Percentiles rank a stretch among this genome's conserved stretches.
Conservation (phyloP, 441 rosid species). For the Macaranga tanarius region DNA sequence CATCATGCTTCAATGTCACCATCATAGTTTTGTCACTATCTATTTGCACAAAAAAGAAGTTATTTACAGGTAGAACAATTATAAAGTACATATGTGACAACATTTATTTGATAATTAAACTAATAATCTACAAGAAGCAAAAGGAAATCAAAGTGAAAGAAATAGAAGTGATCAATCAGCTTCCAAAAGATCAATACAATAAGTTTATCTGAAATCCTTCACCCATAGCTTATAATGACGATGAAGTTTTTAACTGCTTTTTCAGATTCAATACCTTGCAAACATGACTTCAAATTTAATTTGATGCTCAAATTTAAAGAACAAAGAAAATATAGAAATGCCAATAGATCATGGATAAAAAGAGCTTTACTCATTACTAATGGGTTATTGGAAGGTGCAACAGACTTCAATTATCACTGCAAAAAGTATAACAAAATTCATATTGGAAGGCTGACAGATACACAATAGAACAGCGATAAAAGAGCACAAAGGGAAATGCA, state of each 20-base stretch:
- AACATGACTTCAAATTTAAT: background rate
- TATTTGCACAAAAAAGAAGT: constrained; percentile 55
- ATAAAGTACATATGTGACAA: background rate
- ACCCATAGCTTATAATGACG: background rate
- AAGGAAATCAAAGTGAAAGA: background rate
- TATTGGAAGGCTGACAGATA: background rate
- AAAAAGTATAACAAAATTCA: constrained; percentile 5
- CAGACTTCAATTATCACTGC: background rate
- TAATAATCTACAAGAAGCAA: background rate
- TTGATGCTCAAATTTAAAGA: background rate
- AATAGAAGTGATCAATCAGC: background rate
- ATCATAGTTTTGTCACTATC: constrained; percentile 95
- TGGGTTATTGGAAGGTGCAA: background rate
- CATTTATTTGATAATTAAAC: background rate
- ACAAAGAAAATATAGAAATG: background rate
- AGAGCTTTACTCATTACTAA: background rate
- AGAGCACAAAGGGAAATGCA: background rate
- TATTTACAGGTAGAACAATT: constrained; percentile 11
- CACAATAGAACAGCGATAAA: background rate
- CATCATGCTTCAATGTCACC: constrained; percentile 98
- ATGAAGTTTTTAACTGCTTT: background rate
- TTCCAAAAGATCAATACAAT: background rate
- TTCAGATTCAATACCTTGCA: background rate
- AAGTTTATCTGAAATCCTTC: constrained; percentile 14
- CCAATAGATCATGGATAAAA: background rate